Conservation (phyloP, 2,329 filamentous ascomycete genomes). For the Aspergillus japonicus region DNA sequence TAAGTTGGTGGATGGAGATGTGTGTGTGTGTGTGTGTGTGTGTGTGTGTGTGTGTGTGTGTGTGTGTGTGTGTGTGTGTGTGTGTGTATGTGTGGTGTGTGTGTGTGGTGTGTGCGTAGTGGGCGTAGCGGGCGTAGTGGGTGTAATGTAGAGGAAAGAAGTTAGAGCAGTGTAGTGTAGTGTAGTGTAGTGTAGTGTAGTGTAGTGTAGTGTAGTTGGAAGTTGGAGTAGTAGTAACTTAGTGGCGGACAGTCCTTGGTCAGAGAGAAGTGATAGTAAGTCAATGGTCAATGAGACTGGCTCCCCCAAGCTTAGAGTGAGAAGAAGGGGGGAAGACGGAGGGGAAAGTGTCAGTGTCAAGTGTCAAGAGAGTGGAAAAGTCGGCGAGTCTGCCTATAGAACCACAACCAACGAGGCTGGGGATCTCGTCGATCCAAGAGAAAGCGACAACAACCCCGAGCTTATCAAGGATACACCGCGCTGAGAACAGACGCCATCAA, state of each 20-base stretch:
- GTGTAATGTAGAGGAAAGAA: no score
- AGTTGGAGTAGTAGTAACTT: no score
- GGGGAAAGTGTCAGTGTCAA: background rate
- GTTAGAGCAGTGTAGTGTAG: no score
- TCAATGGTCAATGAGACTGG: background rate
- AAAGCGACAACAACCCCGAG: background rate
- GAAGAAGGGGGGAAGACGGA: background rate
- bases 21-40: no score
- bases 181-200: no score
- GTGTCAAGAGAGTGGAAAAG: background rate
- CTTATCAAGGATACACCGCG: background rate
- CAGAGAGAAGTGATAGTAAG: background rate
- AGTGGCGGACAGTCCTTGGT: no score
- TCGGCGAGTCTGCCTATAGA: no score
- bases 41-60: no score
- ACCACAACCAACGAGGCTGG: background rate
- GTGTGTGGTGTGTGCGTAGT: no score
- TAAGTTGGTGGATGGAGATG: background rate
- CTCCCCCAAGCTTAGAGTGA: background rate
- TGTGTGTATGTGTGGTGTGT: no score
- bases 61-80: background rate
- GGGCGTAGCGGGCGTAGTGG: no score
- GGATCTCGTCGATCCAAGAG: background rate
- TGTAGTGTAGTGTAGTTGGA: no score
- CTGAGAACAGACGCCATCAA: background rate